Evolutionary conservation across 495 filamentous ascomycete species (phyloP), one percentile per base, ranked within the genome.

Genomic region (Hyaloscypha variabilis): DNA sequence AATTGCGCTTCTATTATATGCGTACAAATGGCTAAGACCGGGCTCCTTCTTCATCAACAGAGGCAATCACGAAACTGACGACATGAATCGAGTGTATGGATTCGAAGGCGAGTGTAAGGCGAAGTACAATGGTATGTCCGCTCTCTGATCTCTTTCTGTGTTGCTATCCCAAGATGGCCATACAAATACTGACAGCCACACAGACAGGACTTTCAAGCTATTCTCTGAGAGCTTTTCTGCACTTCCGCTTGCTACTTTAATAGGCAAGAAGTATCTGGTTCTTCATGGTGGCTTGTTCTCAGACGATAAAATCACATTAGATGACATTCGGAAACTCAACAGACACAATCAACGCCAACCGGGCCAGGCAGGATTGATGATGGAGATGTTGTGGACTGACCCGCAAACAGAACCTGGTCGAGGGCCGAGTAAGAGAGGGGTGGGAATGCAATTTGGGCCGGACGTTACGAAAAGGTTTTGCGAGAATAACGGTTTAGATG

Each of bases 311-410:
- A 88, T 91, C 49, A 90, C 90, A 2, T 79, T 99, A 31, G 91
- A 98, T 70, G 96, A 99, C 71, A 92, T 99, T 71, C 84, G 96
- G 57, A 96, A 94, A 77, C 82, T 98, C 46, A 87, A 98, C 75
- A 85, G 95, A 69, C 94, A 97, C 77, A 87, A 85, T 75, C 96
- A 98, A 79, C 85, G 91, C 29, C 95, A 99, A 73, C 95, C 95
- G n/a, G 96, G 96, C 25, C 95, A 98, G 75, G 76, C 88, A 52
- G 95, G 95, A 31, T 79, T 99, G 70, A 99, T 99, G 95, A 98
- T 99, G 95, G 95, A 99, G 77, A 99, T 99, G 96, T 86, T 99
- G 23, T 99, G 95, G 95, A 98, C 95, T 0, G 95, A 99, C 73
- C 95, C 95, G 14, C 95, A 98, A 74, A 79, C 88, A 0, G 81